These are phyloP conservation scores for Pichia norvegensis DNA, from an alignment of 1,139 yeast genomes.

Conservation along the genomic window DNA sequence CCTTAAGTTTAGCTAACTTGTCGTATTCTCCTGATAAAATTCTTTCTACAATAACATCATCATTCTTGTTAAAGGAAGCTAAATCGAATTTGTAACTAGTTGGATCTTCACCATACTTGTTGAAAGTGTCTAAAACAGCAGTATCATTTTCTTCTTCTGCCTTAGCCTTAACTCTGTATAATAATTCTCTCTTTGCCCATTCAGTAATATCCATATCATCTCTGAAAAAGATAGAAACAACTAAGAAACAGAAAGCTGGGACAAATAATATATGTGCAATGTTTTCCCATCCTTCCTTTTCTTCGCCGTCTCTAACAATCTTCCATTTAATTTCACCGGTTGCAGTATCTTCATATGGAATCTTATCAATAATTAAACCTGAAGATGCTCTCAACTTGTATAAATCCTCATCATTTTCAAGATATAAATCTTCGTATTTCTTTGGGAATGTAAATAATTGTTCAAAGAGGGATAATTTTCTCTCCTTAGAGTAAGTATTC, in stretches of 20 bases:
- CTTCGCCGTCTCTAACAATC: constrained; percentile 59
- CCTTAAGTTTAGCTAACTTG: constrained; percentile 61
- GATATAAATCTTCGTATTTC: constrained; percentile 51
- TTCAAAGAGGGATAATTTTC: constrained; percentile 50
- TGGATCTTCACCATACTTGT: constrained; percentile 37
- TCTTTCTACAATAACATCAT: constrained; percentile 73
- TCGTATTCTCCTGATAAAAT: constrained; percentile 83
- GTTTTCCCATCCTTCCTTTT: constrained; percentile 82
- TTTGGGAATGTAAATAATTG: constrained; percentile 51
- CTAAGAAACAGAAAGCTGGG: constrained; percentile 48
- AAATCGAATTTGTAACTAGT: constrained; percentile 45
- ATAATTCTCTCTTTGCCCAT: constrained; percentile 82
- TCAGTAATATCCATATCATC: constrained; percentile 38
- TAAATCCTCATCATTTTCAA: constrained; percentile 59
- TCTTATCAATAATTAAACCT: constrained; percentile 64
- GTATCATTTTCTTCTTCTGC: constrained; percentile 57
- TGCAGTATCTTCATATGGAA: constrained; percentile 71
- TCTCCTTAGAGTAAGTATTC: constrained; percentile 51
- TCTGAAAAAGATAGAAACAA: constrained; percentile 39
- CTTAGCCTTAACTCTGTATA: constrained; percentile 65
- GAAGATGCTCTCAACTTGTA: constrained; percentile 56
- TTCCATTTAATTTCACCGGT: constrained; percentile 80
- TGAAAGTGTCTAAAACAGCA: constrained; percentile 38
- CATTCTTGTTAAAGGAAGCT: constrained; percentile 60
- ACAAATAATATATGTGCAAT: constrained; percentile 63